Percentiles rank a stretch among this genome's conserved stretches.
Evolutionary conservation across 148 eudicot species (phyloP).

Genomic region (Amaranthus hypochondriacus): DNA sequence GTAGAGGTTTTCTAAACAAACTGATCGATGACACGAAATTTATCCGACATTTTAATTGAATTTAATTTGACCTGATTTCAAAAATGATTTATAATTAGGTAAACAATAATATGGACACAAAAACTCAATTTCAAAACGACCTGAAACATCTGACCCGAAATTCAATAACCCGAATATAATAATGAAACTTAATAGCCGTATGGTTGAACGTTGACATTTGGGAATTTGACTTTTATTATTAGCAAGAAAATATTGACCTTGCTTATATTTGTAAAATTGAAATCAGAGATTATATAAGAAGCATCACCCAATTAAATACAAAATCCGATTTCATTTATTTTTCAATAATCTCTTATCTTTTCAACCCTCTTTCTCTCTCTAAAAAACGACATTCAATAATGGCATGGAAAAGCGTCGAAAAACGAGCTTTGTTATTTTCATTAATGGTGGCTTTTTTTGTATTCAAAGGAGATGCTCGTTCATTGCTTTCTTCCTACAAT

Average conservation of each 20-base stretch:
- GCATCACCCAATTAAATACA: not conserved
- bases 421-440: not conserved
- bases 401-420: not conserved
- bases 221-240: not conserved
- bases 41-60: too few relatives aligned
- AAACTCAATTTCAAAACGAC: not conserved
- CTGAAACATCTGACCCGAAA: too few relatives aligned
- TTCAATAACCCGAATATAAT: not conserved
- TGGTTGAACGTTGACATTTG: slow-evolving; percentile 26
- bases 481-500: not conserved
- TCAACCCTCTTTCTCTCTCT: not conserved
- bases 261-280: not conserved
- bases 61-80: not conserved
- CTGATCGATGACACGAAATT: too few relatives aligned
- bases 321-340: not conserved
- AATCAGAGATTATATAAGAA: not conserved
- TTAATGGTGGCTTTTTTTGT: not conserved
- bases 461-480: slow-evolving; percentile 13
- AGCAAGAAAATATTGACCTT: slow-evolving; percentile 12
- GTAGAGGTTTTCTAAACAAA: too few relatives aligned
- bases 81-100: not conserved
- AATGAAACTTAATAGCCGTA: slow-evolving; percentile 12
- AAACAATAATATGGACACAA: not conserved
- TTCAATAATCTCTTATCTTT: not conserved
- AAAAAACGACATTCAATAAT: not conserved